Evolutionary conservation across 2,329 filamentous ascomycete species (phyloP).

Genomic region (Pyrenophora tritici-repentis): DNA sequence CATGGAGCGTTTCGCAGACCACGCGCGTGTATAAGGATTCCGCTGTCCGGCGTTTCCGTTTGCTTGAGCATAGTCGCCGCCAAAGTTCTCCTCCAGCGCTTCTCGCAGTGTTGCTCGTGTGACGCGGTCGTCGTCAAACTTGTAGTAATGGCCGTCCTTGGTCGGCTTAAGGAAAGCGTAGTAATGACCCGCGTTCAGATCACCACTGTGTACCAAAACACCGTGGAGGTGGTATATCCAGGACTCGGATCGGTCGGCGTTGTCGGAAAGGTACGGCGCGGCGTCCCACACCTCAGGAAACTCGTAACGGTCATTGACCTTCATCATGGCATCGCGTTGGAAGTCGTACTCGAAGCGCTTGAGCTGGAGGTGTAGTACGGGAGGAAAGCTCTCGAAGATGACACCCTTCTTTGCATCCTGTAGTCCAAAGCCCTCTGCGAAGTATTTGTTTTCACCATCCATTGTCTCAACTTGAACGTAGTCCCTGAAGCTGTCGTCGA

Average conservation of each 20-base stretch:
- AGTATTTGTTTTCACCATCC: conserved; percentile 98
- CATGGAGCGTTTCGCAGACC: conserved; percentile 70
- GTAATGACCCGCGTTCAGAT: conserved; percentile 96
- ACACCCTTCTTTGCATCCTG: conserved; percentile 98
- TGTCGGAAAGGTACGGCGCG: conserved; percentile 81
- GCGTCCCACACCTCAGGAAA: conserved; percentile 86
- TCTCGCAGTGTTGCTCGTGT: conserved; percentile 92
- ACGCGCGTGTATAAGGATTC: conserved; percentile 67
- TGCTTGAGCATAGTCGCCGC: conserved; percentile 74
- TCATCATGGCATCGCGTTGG: conserved; percentile 96
- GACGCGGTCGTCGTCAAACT: conserved; percentile 95
- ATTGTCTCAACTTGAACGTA: conserved; percentile 97
- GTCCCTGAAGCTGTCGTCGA: conserved; percentile 93
- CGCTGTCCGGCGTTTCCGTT: conserved; percentile 63
- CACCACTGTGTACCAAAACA: conserved; percentile 93
- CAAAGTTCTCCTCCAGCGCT: conserved; percentile 94
- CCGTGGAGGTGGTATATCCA: conserved; percentile 94
- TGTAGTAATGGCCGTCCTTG: conserved; percentile 94
- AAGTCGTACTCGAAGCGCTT: conserved; percentile 99
- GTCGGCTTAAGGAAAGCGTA: conserved; percentile 92
- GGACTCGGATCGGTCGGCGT: conserved; percentile 83
- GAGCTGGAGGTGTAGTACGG: conserved; percentile 90
- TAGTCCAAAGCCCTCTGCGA: conserved; percentile 85
- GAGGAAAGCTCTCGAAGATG: conserved; percentile 93
- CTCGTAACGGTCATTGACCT: conserved; percentile 92